Conservation (phyloP, 228 moss, liverwort and hornwort species). For the Sphagnum magellanicum region DNA sequence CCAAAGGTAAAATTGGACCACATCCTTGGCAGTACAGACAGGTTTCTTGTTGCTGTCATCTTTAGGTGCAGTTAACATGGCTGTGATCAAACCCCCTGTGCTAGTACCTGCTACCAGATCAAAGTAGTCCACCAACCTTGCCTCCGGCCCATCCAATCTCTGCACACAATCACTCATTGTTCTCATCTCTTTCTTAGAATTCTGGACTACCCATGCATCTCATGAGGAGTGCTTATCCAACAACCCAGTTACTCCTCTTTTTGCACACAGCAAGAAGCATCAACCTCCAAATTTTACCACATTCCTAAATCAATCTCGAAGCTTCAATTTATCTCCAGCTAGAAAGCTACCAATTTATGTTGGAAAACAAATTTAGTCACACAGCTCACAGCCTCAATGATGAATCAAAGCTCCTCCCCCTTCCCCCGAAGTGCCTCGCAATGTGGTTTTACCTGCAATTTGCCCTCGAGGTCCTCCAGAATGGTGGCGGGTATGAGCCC, state of each 20-base stretch:
- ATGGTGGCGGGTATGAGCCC: conserved; percentile 16
- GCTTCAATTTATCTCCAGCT: no score
- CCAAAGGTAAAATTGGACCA: conserved; percentile 14
- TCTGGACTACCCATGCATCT: no score
- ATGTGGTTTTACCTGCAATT: conserved; percentile 13
- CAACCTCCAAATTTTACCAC: no score
- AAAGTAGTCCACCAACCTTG: conserved; percentile 22
- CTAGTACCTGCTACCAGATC: conserved; percentile 21
- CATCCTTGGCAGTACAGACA: conserved; percentile 14
- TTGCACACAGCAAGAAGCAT: no score
- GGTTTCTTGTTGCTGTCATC: conserved; percentile 1
- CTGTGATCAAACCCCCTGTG: conserved; percentile 17
- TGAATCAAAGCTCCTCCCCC: neutral
- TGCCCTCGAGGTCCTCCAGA: conserved; percentile 19
- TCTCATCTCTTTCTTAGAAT: no score
- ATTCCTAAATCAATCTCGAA: no score
- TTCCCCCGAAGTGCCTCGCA: no score
- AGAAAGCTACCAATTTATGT: no score
- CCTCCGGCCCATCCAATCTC: conserved; percentile 15
- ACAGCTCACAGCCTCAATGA: no score
- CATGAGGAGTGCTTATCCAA: no score
- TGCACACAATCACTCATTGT: neutral
- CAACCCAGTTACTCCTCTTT: no score
- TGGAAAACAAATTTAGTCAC: no score
- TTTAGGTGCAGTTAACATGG: conserved; percentile 24